Base-by-base conservation (phyloP, 2,329 filamentous ascomycete genomes). In the Ceratocystis albifundus region DNA sequence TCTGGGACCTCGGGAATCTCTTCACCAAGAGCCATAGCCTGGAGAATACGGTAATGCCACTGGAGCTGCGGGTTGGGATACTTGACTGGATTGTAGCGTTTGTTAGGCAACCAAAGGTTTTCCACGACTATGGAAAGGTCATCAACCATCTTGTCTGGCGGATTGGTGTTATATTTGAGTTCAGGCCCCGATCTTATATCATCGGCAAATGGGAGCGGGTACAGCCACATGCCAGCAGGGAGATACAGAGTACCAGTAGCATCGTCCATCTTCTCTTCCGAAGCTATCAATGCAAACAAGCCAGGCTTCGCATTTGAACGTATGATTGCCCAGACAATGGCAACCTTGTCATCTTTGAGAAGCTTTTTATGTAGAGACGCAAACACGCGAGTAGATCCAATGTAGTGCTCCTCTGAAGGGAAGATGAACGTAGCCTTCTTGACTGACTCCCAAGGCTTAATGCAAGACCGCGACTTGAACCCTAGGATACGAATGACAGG, bases 21-120 rank as follows among this genome's bases (percentile, higher is more conserved):
- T 73, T 99, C 94, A 45, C 96, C 92, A 0, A 99, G 80, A 0
- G 94, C 94, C 67, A 96, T 81, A 5, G 89, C 88, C 76, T 99
- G 94, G 0, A 99, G 78, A 59, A 99, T 96, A 69, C 85, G 87
- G 79, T 97, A 99, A 77, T 97, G 94, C 92, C 93, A 99, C 76
- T 99, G 94, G 28, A 99, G 80, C 7, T 89, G 83, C 8, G 92
- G 91, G 69, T 99, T 99, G 0, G 94, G 90, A 72, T 96, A 97
- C 72, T 88, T 94, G 1, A 80, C 79, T 0, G 93, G 92, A 70
- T 96, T 88, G 73, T 95, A 99, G 41, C 83, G 80, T 4, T 83
- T 91, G 72, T 89, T 92, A 0, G 94, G 94, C 6, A 99, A 83
- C 73, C 96, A 90, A 0, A 96, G 78, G 70, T 96, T 90, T 73